A percentile compares a stretch with the other conserved stretches of the same genome.
These are phyloP conservation scores for Luffa acutangula DNA, from an alignment of 306 rosid genomes.

Conservation along the genomic window DNA sequence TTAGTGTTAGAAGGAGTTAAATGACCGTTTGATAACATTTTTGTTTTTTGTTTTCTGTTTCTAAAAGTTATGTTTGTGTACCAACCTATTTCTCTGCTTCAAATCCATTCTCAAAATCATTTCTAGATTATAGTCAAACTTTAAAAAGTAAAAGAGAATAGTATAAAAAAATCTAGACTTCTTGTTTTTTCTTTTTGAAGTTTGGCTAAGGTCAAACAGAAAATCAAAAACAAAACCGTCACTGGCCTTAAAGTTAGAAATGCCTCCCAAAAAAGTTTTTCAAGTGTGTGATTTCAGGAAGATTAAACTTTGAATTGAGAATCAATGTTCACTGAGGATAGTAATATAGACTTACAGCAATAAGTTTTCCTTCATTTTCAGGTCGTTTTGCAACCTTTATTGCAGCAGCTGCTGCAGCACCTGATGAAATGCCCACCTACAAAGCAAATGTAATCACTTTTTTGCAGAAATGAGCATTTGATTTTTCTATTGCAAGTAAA, in stretches of 20 bases:
- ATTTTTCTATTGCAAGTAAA: not conserved
- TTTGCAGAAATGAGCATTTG: not conserved
- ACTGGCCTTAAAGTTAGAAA: not conserved
- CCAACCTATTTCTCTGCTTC: not conserved
- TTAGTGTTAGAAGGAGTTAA: not conserved
- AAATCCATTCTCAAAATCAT: not conserved
- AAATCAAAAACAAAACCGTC: not conserved
- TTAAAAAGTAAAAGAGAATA: not conserved
- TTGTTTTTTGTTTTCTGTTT: not conserved
- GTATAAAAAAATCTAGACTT: not conserved
- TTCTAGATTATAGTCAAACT: not conserved
- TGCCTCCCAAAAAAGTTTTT: not conserved
- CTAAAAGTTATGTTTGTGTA: not conserved
- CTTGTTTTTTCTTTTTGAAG: not conserved
- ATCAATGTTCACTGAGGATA: not conserved
- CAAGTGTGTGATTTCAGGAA: not conserved
- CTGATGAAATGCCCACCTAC: slow-evolving; percentile 79
- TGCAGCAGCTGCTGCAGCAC: slow-evolving; percentile 75
- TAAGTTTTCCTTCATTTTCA: slow-evolving; percentile 70
- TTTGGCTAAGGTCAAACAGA: not conserved
- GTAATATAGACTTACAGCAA: slow-evolving; percentile 36
- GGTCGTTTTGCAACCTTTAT: slow-evolving; percentile 54
- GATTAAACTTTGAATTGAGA: not conserved
- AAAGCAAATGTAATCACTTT: not conserved
- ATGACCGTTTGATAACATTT: not conserved